Evolutionary conservation across 306 rosid genomes (phyloP), one percentile per base, ranked within the genome.

Genomic region (Quercus aquifolioides): DNA sequence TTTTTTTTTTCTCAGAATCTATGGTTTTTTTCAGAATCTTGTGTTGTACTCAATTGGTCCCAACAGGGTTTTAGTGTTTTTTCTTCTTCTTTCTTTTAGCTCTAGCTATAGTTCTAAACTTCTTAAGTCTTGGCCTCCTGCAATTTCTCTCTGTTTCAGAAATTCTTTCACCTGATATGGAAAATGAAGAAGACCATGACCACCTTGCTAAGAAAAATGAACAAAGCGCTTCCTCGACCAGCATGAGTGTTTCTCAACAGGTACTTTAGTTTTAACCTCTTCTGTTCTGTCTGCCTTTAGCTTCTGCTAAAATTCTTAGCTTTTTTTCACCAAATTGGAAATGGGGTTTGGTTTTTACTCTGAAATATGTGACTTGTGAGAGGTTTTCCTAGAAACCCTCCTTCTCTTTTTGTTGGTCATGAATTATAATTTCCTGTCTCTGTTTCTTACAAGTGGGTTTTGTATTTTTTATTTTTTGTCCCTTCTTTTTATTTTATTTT

Each of bases 161-260:
- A 71, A 14, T 64, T 59, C 43, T n/a, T 15, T 19, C 15, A 4
- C 54, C n/a, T 46, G 52, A 19, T 2, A 86, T 88, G 91, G 86
- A 74, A 4, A 72, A 56, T 64, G 82, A 76, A 71, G 81, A 84
- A 70, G 46, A 41, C 46, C 46, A 8, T 8, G 46, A 8, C 46
- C 46, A 55, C 33, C 38, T 75, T 63, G 63, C 60, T 55, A 57
- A 76, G 65, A 58, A 64, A 35, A 79, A 78, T 10, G 74, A 69
- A 41, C 71, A 68, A 38, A 81, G 25, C 74, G 81, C 76, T 59
- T 69, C 72, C 72, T 9, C 35, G 52, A 30, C 80, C 74, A 81
- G 49, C 67, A 26, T 33, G 64, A 76, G 58, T 78, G 81, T 55
- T 51, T 49, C 18, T 72, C 73, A 31, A 5, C 38, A 23, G 88